A percentile compares a stretch with the other conserved stretches of the same genome.
These are phyloP conservation scores for Lathyrus oleraceus DNA, from an alignment of 306 rosid species.

Conservation along the genomic window DNA sequence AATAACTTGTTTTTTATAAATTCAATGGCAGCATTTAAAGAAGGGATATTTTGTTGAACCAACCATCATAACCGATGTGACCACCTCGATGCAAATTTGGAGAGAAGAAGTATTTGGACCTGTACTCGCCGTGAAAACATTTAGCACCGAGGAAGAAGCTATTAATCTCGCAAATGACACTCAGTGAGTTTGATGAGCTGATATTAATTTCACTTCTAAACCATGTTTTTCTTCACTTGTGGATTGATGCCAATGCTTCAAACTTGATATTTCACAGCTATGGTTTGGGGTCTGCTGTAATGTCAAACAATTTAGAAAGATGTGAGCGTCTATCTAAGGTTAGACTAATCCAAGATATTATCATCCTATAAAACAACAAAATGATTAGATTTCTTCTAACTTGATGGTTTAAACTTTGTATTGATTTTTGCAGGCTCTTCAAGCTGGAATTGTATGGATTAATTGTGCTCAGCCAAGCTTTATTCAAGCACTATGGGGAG, in stretches of 20 bases:
- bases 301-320: conserved; percentile 86
- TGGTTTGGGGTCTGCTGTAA: conserved; percentile 86
- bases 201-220: conserved; percentile 11
- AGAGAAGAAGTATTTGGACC: conserved; percentile 97
- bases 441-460: conserved; percentile 89
- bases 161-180: conserved; percentile 85
- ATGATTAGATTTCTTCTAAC: conserved; percentile 17
- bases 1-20: background rate
- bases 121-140: conserved; percentile 83
- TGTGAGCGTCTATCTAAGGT: conserved; percentile 90
- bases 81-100: conserved; percentile 96
- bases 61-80: conserved; percentile 70
- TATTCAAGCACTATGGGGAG: conserved; percentile 98
- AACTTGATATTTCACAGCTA: conserved; percentile 55
- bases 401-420: background rate
- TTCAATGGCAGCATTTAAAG: conserved; percentile 69
- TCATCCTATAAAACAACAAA: conserved; percentile 5
- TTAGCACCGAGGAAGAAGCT: conserved; percentile 89
- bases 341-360: conserved; percentile 35
- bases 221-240: background rate
- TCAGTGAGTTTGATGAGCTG: conserved; percentile 53
- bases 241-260: conserved; percentile 23
- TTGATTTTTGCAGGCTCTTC: conserved; percentile 60
- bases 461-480: conserved; percentile 98
- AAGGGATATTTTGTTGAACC: conserved; percentile 86